These are phyloP conservation scores for Graphiopsis chlorocephala DNA, from an alignment of 2,329 filamentous ascomycete species.

Conservation along the genomic window DNA sequence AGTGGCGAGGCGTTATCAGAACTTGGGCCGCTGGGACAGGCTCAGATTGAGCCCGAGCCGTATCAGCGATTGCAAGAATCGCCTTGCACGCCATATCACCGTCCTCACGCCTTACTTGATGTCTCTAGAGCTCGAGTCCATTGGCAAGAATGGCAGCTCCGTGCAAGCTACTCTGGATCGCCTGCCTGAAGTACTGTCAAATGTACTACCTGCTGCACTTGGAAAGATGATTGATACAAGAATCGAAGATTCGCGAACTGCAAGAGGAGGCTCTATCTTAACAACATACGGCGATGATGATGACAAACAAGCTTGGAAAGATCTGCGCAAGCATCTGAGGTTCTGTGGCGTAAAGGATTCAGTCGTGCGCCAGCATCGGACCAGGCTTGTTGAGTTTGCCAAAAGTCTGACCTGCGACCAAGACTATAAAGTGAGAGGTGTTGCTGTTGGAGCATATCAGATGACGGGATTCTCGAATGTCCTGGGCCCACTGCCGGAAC, in stretches of 20 bases:
- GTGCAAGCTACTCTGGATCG: background rate
- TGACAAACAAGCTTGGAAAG: background rate
- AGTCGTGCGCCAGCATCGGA: background rate
- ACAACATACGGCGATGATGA: background rate
- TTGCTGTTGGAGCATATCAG: too few species aligned
- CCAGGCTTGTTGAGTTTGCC: background rate
- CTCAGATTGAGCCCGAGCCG: background rate
- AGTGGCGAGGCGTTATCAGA: background rate
- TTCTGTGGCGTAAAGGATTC: background rate
- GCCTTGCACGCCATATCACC: background rate
- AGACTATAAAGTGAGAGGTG: background rate
- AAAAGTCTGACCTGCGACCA: background rate
- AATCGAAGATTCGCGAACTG: background rate
- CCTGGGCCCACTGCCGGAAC: too few species aligned
- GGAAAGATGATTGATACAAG: background rate
- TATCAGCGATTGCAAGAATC: background rate
- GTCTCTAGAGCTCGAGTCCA: background rate
- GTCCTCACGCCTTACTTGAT: background rate
- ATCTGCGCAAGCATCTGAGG: background rate
- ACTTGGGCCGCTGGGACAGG: background rate
- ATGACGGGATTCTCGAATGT: too few species aligned
- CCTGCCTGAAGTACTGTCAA: background rate
- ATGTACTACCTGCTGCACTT: background rate
- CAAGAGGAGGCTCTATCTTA: background rate
- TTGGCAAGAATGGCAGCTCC: background rate